Evolutionary conservation across 2,329 filamentous ascomycete species (phyloP), one percentile per base, ranked within the genome.

Genomic region (Ascochyta fabae): DNA sequence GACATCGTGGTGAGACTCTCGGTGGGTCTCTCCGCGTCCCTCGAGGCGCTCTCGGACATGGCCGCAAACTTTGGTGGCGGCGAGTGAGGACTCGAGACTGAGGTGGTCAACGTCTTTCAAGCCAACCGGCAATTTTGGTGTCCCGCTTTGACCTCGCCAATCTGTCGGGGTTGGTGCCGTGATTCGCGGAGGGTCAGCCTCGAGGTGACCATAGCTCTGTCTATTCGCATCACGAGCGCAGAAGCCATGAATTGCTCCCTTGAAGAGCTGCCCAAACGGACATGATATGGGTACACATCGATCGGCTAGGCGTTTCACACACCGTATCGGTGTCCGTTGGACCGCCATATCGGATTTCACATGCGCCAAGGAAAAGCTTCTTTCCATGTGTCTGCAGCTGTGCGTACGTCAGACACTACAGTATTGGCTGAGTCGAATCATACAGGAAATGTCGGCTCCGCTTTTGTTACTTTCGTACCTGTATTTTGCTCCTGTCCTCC

Each of bases 201-300:
- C 50, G 55, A 31, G 38, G 58, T 63, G 66, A 63, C 48, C 67
- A 67, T 49, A 65, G 66, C 66, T 59, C 49, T 45, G 34, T 57
- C 45, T 53, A 46, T 50, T 53, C 45, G 53, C 55, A 62, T 58
- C 57, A 58, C 50, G 41, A 60, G 57, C 45, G 38, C 60, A 56
- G 58, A 47, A 48, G 40, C 45, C 48, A 46, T 55, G 46, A 48
- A 51, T 48, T 48, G 38, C 52, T 59, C 47, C 43, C 50, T 53
- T 50, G 36, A 47, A 45, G 23, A 24, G 44, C 50, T 44, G 53
- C 56, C 58, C 59, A 59, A 61, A 55, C 55, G 41, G 48, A 39
- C 46, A 48, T 45, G 49, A 48, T 49, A 41, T 27, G 47, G 53
- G 52, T 53, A 48, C 54, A 55, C 51, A 53, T 52, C 41, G 39